Evolutionary conservation across 164 flowering plant genomes (phyloP), one percentile per base, ranked within the genome.

Genomic region (Houttuynia cordata): DNA sequence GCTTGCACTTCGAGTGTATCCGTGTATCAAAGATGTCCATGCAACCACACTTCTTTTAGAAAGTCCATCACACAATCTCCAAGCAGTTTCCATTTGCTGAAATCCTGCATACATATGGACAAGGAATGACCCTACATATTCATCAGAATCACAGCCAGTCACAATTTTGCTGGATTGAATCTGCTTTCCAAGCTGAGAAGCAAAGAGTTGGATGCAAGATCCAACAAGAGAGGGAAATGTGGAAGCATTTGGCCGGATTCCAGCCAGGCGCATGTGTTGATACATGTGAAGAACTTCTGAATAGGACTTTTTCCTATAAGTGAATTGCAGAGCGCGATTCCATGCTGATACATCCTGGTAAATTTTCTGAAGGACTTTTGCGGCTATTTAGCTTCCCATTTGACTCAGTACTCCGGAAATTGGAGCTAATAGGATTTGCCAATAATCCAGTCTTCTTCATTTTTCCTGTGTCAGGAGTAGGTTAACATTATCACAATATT

Each of bases 171-270:
- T n/a, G 19, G 64, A 58, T 21, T 66, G 69, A 53, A 45, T 45
- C 54, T 25, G 34, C 24, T 53, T 19, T n/a, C 69, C 69, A 21
- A 60, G 56, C 25, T 21, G 64, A 8, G 21, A 14, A 30, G 51
- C 2, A 1, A 54, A 66, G 19, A 66, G 69, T 5, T 18, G 20
- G 9, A 41, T 18, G 50, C 69, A 66, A 14, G 69, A 60, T 9
- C 54, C 49, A 17, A 66, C 39, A 53, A 54, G 23, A 17, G 64
- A 60, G 1, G 69, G 69, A 60, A 66, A 66, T 24, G 69, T 59
- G 51, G 69, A 66, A 37, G 64, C 64, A 22, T 60, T 60, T 17
- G 59, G 69, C 24, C 34, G 7, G 47, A 17, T 9, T 15, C 64
- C 60, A 13, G 45, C 30, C 13, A 10, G 21, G 2, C 13, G 69